Evolutionary conservation across 2,329 filamentous ascomycete species (phyloP).

Genomic region (Aspergillus sp.): DNA sequence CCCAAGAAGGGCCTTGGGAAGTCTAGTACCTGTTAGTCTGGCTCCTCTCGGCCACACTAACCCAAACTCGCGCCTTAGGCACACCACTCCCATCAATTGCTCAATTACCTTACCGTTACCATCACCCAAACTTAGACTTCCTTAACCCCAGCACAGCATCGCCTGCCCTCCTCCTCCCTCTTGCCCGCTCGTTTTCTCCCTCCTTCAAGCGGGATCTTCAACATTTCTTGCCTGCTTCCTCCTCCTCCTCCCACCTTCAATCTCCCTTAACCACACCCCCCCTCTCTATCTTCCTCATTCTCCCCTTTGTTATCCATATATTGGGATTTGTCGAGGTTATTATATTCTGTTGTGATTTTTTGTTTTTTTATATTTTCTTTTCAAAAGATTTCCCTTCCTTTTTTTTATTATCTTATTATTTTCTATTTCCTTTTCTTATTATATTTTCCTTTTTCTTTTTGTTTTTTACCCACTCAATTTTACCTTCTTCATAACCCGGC

Average conservation of each 20-base stretch:
- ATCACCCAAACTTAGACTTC: neutral
- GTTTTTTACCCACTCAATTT: conserved; percentile 1
- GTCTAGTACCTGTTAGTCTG: conserved; percentile 16
- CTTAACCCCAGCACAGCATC: neutral
- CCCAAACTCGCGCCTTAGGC: conserved; percentile 10
- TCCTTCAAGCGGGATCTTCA: conserved; percentile 10
- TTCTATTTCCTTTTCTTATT: neutral
- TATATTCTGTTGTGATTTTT: neutral
- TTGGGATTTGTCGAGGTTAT: conserved; percentile 8
- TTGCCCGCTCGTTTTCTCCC: neutral
- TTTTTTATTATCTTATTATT: too few relatives aligned
- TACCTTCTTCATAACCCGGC: conserved; percentile 3
- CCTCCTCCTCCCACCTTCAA: conserved; percentile 1
- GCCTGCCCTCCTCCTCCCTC: neutral
- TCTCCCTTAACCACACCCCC: neutral
- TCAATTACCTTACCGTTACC: neutral
- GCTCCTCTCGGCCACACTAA: conserved; percentile 4
- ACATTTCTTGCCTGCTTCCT: conserved; percentile 1
- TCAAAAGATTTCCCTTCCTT: too few relatives aligned
- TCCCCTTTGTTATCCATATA: conserved; percentile 16
- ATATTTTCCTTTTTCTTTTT: neutral
- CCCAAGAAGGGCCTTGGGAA: conserved; percentile 12
- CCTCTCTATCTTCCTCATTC: neutral
- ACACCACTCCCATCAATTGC: neutral
- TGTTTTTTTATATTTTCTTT: neutral